Conservation (phyloP, 2,329 filamentous ascomycete genomes). For the Aspergillus sojae region DNA sequence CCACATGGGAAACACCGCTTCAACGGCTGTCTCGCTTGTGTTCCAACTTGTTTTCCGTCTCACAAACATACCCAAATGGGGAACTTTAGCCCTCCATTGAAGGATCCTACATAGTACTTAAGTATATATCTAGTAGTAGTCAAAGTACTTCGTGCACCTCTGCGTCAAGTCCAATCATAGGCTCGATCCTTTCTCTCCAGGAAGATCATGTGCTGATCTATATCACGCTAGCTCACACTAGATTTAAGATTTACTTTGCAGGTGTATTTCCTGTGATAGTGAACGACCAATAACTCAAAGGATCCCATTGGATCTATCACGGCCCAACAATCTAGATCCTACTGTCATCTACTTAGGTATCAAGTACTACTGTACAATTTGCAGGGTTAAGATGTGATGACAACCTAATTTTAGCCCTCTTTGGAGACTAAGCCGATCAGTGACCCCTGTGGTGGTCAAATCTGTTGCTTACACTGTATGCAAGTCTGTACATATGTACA, state of each 20-base stretch:
- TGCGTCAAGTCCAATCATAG: neutral
- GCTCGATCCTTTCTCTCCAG: too few relatives aligned
- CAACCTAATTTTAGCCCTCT: neutral
- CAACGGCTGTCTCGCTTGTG: slow-evolving; percentile 5
- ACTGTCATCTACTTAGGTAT: neutral
- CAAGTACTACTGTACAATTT: neutral
- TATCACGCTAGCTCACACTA: neutral
- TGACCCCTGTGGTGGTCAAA: too few relatives aligned
- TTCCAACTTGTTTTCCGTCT: slow-evolving; percentile 3
- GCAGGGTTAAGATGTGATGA: neutral
- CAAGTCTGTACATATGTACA: neutral
- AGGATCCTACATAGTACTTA: neutral
- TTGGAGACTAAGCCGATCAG: neutral
- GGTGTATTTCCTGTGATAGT: neutral
- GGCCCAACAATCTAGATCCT: neutral
- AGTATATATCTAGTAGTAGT: too few relatives aligned
- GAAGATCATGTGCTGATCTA: neutral
- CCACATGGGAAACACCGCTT: slow-evolving; percentile 13
- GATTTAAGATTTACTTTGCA: neutral
- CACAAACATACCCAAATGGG: slow-evolving; percentile 7
- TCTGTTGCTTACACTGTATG: neutral
- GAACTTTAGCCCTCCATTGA: neutral
- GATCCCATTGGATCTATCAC: neutral
- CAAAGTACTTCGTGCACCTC: neutral
- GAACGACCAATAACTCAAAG: neutral